phyloP scores from a whole-genome alignment of 306 rosid species.

The Senna tora region DNA sequence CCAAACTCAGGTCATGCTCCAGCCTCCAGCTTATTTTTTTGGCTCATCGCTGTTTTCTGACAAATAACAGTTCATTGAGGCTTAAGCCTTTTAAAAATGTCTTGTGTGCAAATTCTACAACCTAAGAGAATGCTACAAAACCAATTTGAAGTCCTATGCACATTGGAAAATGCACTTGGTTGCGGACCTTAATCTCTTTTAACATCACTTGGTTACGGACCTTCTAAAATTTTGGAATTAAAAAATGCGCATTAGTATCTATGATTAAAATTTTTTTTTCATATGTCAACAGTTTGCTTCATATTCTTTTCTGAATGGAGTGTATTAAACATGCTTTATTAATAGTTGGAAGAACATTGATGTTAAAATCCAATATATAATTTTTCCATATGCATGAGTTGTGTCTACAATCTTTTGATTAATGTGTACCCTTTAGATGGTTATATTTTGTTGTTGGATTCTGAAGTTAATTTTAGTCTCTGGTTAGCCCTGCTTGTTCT shows the following conservation, averaged over 20 bases:
- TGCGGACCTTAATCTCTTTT: constrained; percentile 57
- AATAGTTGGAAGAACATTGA: neutral
- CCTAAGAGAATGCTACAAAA: constrained; percentile 82
- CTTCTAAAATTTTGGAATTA: constrained; percentile 9
- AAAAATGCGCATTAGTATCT: neutral
- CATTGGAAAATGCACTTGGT: constrained; percentile 83
- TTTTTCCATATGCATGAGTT: too few relatives aligned
- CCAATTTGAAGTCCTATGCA: constrained; percentile 75
- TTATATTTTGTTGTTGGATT: constrained; percentile 18
- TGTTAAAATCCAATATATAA: too few relatives aligned
- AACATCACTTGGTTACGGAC: constrained; percentile 45
- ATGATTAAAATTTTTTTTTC: too few relatives aligned
- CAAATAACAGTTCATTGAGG: neutral
- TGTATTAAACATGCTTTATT: constrained; percentile 1
- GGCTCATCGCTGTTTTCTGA: neutral
- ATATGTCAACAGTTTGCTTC: neutral
- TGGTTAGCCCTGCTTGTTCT: constrained; percentile 19
- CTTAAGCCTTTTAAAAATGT: neutral
- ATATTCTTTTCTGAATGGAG: neutral
- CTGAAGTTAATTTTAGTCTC: neutral
- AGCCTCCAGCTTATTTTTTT: constrained; percentile 29
- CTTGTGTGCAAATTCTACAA: constrained; percentile 69
- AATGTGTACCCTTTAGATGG: neutral
- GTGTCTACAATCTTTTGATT: neutral
- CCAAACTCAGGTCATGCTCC: constrained; percentile 33